phyloP scores from a whole-genome alignment of 331 rosid species.

The Erythrophleum ivorense region DNA sequence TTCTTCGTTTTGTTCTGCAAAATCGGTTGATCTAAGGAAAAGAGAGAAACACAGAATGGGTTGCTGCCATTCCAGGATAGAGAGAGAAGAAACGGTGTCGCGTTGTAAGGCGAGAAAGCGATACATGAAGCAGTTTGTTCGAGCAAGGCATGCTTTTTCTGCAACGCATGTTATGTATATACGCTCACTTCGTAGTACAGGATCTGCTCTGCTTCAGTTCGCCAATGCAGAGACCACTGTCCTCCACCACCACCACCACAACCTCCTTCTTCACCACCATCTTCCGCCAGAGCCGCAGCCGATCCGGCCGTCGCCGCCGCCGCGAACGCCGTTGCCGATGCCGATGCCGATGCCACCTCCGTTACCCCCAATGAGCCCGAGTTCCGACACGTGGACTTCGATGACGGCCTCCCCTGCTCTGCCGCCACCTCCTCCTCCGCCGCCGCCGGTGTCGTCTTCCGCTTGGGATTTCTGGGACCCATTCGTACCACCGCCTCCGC shows the following conservation, averaged over 20 bases:
- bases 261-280: constrained; percentile 36
- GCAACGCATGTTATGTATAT: constrained; percentile 62
- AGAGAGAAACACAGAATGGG: constrained; percentile 52
- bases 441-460: constrained; percentile 68
- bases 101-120: constrained; percentile 68
- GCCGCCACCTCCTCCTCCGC: constrained; percentile 71
- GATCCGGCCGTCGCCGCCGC: constrained; percentile 56
- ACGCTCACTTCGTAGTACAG: constrained; percentile 77
- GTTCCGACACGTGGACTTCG: constrained; percentile 86
- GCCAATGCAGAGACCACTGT: constrained; percentile 71
- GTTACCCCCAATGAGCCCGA: constrained; percentile 69
- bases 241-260: constrained; percentile 45
- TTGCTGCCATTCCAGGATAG: constrained; percentile 64
- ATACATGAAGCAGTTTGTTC: constrained; percentile 69
- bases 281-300: constrained; percentile 52
- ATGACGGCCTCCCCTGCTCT: constrained; percentile 69
- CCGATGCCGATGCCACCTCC: constrained; percentile 73
- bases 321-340: constrained; percentile 50
- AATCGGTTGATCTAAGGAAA: not conserved
- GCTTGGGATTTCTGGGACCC: constrained; percentile 99
- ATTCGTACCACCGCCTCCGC: constrained; percentile 62
- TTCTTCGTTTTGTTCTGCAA: not conserved
- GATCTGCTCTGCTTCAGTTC: constrained; percentile 82
- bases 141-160: constrained; percentile 63
- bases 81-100: constrained; percentile 64